These are phyloP conservation scores for Aegilops longissima DNA, from an alignment of 176 grass and related monocot genomes.

Conservation along the genomic window DNA sequence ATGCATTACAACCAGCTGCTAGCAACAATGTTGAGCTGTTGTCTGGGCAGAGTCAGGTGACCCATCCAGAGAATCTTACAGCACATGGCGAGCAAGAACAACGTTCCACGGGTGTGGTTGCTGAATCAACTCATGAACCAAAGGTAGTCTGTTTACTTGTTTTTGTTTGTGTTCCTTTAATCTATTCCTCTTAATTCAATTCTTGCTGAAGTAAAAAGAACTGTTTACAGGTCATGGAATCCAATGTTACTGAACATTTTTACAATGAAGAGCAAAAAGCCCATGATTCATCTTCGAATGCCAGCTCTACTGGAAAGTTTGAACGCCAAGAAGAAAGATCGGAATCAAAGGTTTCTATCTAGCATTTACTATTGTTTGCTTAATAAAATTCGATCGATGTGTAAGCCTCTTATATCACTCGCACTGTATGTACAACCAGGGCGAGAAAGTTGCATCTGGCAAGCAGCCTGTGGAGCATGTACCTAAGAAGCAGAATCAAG, in stretches of 20 bases:
- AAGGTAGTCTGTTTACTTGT: slow-evolving; percentile 43
- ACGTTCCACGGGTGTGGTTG: slow-evolving; percentile 23
- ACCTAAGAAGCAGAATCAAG: slow-evolving; percentile 35
- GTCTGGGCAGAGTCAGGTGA: slow-evolving; percentile 45
- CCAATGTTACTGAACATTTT: slow-evolving; percentile 42
- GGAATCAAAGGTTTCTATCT: slow-evolving; percentile 60
- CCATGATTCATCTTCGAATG: slow-evolving; percentile 36
- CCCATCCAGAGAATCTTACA: slow-evolving; percentile 46
- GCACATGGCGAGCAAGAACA: slow-evolving; percentile 44
- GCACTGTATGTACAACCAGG: slow-evolving; percentile 29
- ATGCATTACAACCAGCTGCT: slow-evolving; percentile 39
- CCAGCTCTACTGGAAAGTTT: slow-evolving; percentile 38
- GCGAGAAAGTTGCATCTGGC: slow-evolving; percentile 28
- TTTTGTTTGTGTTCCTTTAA: slow-evolving; percentile 1
- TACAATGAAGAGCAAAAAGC: slow-evolving; percentile 42
- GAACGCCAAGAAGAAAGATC: slow-evolving; percentile 54
- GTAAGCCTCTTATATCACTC: not conserved
- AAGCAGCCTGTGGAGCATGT: slow-evolving; percentile 46
- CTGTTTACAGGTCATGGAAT: slow-evolving; percentile 48
- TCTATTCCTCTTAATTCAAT: slow-evolving; percentile 2
- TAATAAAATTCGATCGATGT: not conserved
- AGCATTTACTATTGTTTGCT: not conserved
- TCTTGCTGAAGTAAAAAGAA: not conserved
- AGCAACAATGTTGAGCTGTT: slow-evolving; percentile 34
- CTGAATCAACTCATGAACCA: slow-evolving; percentile 47